Evolutionary conservation across 2,329 filamentous ascomycete species (phyloP).

Genomic region (Diaporthe vexans): DNA sequence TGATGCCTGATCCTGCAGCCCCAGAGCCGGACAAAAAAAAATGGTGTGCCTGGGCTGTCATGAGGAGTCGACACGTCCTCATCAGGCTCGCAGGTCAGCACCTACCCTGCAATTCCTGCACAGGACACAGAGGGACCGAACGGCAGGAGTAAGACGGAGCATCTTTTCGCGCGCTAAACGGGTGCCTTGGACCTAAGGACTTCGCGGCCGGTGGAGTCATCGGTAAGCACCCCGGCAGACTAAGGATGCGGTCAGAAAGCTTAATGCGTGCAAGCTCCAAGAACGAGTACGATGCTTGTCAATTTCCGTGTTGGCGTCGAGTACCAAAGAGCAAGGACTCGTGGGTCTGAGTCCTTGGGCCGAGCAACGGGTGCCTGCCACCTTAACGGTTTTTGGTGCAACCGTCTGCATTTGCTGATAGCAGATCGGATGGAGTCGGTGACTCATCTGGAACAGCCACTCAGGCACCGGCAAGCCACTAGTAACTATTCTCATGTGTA

Average conservation of each 20-base stretch:
- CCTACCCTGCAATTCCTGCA: slow-evolving; percentile 3
- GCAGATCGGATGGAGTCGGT: background rate
- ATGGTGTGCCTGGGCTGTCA: slow-evolving; percentile 12
- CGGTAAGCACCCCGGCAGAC: background rate
- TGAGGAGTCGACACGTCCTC: background rate
- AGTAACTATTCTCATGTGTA: background rate
- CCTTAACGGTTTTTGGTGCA: background rate
- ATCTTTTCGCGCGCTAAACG: background rate
- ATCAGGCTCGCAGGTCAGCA: background rate
- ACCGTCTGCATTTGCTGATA: background rate
- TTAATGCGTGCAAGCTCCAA: slow-evolving; percentile 22
- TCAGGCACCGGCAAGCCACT: slow-evolving; percentile 6
- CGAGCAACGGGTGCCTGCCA: no score
- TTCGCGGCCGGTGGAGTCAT: slow-evolving; percentile 26
- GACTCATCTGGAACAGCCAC: slow-evolving; percentile 19
- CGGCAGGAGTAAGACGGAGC: slow-evolving; percentile 36
- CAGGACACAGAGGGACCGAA: background rate
- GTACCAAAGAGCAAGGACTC: background rate
- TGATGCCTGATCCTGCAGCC: slow-evolving; percentile 20
- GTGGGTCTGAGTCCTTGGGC: background rate
- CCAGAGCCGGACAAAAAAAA: background rate
- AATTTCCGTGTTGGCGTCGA: background rate
- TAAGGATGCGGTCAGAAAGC: slow-evolving; percentile 24
- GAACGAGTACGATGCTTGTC: background rate
- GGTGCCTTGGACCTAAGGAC: slow-evolving; percentile 4